Base-by-base conservation (phyloP, 352 stramenopile species). In the Phytophthora sojae region DNA sequence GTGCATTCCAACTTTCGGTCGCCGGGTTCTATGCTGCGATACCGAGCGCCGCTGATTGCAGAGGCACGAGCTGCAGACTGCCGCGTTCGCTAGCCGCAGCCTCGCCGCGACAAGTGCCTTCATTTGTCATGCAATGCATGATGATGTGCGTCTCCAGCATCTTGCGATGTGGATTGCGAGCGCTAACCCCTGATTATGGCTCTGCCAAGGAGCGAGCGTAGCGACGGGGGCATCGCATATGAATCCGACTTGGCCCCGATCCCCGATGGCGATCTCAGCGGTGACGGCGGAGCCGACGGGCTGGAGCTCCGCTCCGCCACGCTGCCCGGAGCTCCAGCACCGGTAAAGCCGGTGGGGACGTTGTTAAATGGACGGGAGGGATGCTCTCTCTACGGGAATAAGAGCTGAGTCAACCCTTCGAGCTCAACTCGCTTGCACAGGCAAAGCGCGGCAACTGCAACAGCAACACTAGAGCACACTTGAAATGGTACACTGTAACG, bases 131-230 rank as follows among this genome's bases (percentile, higher is more conserved):
- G 32, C 7, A 39, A 8, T 14, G 32, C 32, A 39, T 39, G 26
- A 39, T 25, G 21, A 67, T 59, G 64, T 19, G 21, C 14, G 39
- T n/a, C 39, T 21, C 15, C 4, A 47, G 39, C 39, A 67, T 62
- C 52, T 32, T n/a, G 53, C 30, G 39, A 58, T 61, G 26, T 21
- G 32, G 66, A 73, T 73, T 73, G 57, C 60, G 60, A 56, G 53
- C 67, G 52, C 64, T 21, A 21, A 21, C n/a, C n/a, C n/a, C n/a
- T n/a, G 67, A 64, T 73, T 69, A 73, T 71, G 68, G 56, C 62
- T 15, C 7, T 19, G 30, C 29, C 37, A 17, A 63, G 52, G 32
- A 39, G 26, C 26, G 50, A 39, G 6, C 39, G 15, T 30, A 11
- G 42, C 50, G 50, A 39, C 17, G 35, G 35, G 21, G 47, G 26